These are phyloP conservation scores for Umbelopsis sp. DNA, from an alignment of 192 early-diverging fungal species.

Conservation along the genomic window DNA sequence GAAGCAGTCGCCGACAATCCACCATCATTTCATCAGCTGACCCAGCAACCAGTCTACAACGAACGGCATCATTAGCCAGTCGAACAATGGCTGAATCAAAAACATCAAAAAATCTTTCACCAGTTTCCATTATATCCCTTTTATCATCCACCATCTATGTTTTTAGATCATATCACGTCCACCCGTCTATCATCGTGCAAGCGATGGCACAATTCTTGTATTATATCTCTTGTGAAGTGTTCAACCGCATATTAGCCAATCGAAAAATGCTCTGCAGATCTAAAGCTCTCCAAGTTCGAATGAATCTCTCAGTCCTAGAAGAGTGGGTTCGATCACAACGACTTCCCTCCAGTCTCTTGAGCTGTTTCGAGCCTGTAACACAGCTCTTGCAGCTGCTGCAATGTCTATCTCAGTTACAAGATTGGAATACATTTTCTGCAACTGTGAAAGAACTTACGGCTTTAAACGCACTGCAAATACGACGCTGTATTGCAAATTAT, in stretches of 20 bases:
- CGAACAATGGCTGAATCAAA: neutral
- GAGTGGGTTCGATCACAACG: conserved; percentile 82
- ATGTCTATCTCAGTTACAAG: conserved; percentile 70
- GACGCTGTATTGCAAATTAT: conserved; percentile 77
- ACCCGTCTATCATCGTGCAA: conserved; percentile 74
- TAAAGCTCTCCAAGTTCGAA: conserved; percentile 81
- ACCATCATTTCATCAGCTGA: conserved; percentile 17
- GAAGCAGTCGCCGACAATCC: conserved; percentile 34
- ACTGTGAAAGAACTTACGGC: conserved; percentile 65
- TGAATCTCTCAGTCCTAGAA: conserved; percentile 80
- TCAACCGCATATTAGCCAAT: conserved; percentile 85
- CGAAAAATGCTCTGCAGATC: conserved; percentile 74
- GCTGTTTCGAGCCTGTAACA: conserved; percentile 69
- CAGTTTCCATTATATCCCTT: conserved; percentile 73
- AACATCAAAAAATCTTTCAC: conserved; percentile 35
- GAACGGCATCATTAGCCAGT: conserved; percentile 11
- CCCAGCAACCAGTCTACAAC: neutral
- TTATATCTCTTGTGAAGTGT: conserved; percentile 75
- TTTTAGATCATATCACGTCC: conserved; percentile 74
- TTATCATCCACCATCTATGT: conserved; percentile 70
- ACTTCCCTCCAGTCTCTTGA: conserved; percentile 36
- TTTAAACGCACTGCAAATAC: conserved; percentile 74
- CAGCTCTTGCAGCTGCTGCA: conserved; percentile 84
- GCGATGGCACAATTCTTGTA: conserved; percentile 78
- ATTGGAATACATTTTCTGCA: conserved; percentile 75